These are phyloP conservation scores for Globisporangium recalcitrans DNA, from an alignment of 352 stramenopile species.

Conservation along the genomic window DNA sequence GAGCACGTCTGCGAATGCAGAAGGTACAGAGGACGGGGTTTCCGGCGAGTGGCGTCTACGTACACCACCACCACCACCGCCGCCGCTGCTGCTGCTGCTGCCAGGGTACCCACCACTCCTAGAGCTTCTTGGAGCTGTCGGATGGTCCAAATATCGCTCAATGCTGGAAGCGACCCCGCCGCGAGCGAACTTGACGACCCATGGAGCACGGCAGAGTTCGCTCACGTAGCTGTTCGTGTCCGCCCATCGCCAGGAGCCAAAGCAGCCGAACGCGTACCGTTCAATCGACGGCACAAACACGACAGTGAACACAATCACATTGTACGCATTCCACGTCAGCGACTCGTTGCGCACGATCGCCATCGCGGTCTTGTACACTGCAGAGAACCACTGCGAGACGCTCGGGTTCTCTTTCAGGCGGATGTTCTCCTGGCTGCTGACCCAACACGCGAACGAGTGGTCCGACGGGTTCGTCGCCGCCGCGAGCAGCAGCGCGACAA, in stretches of 20 bases:
- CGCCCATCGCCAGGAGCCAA: constrained; percentile 70
- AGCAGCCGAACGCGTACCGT: constrained; percentile 57
- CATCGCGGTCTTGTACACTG: constrained; percentile 66
- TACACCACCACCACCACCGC: neutral
- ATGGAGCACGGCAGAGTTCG: constrained; percentile 41
- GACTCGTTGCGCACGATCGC: constrained; percentile 55
- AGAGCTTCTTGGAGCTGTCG: neutral
- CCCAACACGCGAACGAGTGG: constrained; percentile 64
- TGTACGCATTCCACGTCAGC: constrained; percentile 58
- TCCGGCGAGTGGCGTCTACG: constrained; percentile 1
- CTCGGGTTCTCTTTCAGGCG: constrained; percentile 29
- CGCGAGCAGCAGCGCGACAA: constrained; percentile 21
- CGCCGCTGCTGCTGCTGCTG: neutral
- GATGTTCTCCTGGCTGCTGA: constrained; percentile 56
- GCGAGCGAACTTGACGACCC: constrained; percentile 42
- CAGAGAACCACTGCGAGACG: constrained; percentile 65
- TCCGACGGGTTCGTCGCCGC: constrained; percentile 62
- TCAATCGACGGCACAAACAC: constrained; percentile 57
- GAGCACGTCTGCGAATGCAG: constrained; percentile 12
- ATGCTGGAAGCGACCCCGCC: constrained; percentile 50
- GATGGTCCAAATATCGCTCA: constrained; percentile 32
- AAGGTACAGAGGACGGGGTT: neutral
- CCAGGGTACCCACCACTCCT: neutral
- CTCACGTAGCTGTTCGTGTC: constrained; percentile 43
- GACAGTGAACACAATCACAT: constrained; percentile 57